These are phyloP conservation scores for Talaromyces sp. DNA, from an alignment of 2,329 filamentous ascomycete species.

Conservation along the genomic window DNA sequence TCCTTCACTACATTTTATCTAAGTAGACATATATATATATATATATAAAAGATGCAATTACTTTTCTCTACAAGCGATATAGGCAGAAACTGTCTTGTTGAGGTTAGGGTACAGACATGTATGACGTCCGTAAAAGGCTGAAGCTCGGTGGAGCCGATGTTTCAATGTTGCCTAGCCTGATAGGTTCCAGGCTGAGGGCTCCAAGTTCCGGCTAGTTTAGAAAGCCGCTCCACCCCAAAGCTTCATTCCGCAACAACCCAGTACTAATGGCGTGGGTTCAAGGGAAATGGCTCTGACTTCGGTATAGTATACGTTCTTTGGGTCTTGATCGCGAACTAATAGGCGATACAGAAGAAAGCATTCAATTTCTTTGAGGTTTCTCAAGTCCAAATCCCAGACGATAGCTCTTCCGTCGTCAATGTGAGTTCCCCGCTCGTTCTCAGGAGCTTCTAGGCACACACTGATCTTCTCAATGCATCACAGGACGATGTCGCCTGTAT, in stretches of 20 bases:
- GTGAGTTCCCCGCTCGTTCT: constrained; percentile 46
- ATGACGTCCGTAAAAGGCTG: neutral
- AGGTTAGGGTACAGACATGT: too few species aligned
- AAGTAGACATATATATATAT: neutral
- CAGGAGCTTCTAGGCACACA: constrained; percentile 1
- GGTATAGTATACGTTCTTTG: constrained; percentile 23
- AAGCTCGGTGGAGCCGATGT: neutral
- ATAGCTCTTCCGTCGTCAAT: constrained; percentile 72
- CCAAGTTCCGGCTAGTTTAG: neutral
- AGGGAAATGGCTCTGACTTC: constrained; percentile 42
- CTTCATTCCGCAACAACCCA: constrained; percentile 11
- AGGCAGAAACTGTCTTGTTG: too few species aligned
- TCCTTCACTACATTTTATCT: too few species aligned
- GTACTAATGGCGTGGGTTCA: constrained; percentile 27
- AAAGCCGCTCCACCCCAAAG: constrained; percentile 5
- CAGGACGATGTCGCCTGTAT: constrained; percentile 70
- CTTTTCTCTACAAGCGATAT: neutral
- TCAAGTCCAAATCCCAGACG: constrained; percentile 72
- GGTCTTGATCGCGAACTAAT: neutral
- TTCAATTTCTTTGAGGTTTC: constrained; percentile 99
- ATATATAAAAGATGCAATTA: neutral
- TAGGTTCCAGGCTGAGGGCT: too few species aligned
- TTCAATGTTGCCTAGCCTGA: neutral
- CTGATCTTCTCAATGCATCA: constrained; percentile 11
- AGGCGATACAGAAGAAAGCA: constrained; percentile 74